Evolutionary conservation across 2,329 filamentous ascomycete genomes (phyloP), one percentile per base, ranked within the genome.

Genomic region (Cercospora brassicicola): DNA sequence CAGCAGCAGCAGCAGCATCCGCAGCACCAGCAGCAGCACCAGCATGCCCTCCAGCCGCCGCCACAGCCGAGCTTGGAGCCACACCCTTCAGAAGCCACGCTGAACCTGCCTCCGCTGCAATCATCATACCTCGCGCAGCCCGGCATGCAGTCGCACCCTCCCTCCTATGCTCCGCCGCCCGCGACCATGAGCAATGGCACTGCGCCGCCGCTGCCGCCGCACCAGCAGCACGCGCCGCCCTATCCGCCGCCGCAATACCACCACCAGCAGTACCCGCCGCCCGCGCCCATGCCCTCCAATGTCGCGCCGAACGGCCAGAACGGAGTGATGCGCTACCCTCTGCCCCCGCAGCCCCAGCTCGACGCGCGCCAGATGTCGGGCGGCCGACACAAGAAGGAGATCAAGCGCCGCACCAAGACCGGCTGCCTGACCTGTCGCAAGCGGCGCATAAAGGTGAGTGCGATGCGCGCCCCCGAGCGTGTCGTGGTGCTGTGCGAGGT

Each of bases 371-470:
- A 70, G 20, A 84, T 89, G 78, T 86, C 86, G 23, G 86, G 87
- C 68, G 87, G 86, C 59, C 83, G 89, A 74, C 88, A 90, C 78
- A 88, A 88, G 79, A 89, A 91, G 81, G 89, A 92, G 80, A 91
- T 92, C 78, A 92, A 92, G 82, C 85, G 90, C 73, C 84, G 90
- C 77, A 92, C 90, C 39, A 78, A 78, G 72, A 77, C 77, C 11
- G 77, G 77, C n/a, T 92, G 90, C 79, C 69, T 84, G 78, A 84
- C 83, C 23, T 84, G 83, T 81, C 80, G 83, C 71, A 84, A 84
- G 73, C 84, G 90, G 74, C 84, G 90, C 81, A 92, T 92, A 79
- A 92, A 92, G 88, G 90, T 91, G 64, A 80, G 86, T 82, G 67
- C 55, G 51, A 51, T 66, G 28, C 39, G 51, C 61, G 51, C 31